Conservation (phyloP, 2,329 filamentous ascomycete genomes). For the Exophiala aquamarina region DNA sequence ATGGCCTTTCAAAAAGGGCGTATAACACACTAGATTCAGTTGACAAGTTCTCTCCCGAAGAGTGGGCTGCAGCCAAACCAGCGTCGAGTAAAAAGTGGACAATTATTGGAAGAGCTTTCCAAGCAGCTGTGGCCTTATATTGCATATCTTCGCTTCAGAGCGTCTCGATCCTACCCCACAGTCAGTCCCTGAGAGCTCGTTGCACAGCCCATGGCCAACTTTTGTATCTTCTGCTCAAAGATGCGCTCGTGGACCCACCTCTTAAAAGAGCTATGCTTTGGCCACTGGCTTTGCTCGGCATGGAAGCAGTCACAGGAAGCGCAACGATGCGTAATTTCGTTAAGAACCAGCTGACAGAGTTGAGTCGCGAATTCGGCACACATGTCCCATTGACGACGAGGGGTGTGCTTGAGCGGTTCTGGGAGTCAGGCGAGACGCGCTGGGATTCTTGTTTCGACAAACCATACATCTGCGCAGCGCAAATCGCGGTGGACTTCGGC, state of each 20-base stretch:
- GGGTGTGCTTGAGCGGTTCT: slow-evolving; percentile 35
- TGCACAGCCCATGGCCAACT: slow-evolving; percentile 16
- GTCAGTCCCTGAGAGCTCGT: slow-evolving; percentile 10
- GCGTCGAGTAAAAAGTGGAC: slow-evolving; percentile 29
- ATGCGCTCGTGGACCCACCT: slow-evolving; percentile 14
- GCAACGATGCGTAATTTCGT: slow-evolving; percentile 32
- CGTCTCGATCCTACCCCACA: slow-evolving; percentile 31
- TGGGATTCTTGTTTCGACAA: slow-evolving; percentile 44
- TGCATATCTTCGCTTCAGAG: slow-evolving; percentile 40
- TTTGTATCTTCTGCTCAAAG: slow-evolving; percentile 24
- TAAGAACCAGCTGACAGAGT: slow-evolving; percentile 25
- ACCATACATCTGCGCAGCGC: slow-evolving; percentile 32
- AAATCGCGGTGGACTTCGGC: slow-evolving; percentile 1
- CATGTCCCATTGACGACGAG: slow-evolving; percentile 35
- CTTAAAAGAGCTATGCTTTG: slow-evolving; percentile 34
- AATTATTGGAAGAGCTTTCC: slow-evolving; percentile 33
- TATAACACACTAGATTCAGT: slow-evolving; percentile 30
- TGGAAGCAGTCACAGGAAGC: slow-evolving; percentile 30
- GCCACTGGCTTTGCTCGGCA: slow-evolving; percentile 36
- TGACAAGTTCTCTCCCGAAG: slow-evolving; percentile 30
- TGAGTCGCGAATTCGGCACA: slow-evolving; percentile 32
- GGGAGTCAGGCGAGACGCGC: slow-evolving; percentile 31
- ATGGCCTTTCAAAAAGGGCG: slow-evolving; percentile 22
- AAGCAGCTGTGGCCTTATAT: slow-evolving; percentile 36
- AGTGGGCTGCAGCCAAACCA: slow-evolving; percentile 33